Base-by-base conservation (phyloP, 352 stramenopile genomes). In the Globisporangium solare region DNA sequence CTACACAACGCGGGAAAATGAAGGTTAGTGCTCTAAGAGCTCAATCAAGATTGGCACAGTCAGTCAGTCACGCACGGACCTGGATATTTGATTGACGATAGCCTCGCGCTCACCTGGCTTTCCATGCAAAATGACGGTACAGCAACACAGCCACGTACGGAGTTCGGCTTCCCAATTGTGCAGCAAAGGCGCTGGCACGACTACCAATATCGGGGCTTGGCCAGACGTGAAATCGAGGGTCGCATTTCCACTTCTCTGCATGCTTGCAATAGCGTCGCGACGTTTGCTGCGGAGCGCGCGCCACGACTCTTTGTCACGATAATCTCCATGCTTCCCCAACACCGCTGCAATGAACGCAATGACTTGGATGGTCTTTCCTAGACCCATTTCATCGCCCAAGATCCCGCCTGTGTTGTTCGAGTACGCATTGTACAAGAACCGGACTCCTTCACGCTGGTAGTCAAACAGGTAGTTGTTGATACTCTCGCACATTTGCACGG, bases 121-220 rank as follows among this genome's bases (percentile, higher is more conserved):
- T 3, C 83, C 83, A 27, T 83, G 70, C 10, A 92, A 58, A 47
- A 90, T 81, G 1, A 86, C 70, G 7, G 79, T 82, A 11, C 56
- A 71, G 31, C 77, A 88, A 20, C 76, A 84, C 64, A 92, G 79
- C 96, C 85, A 99, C n/a, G 92, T 71, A 58, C 98, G 98, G 32
- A 99, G 86, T 69, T 99, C 97, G 17, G 91, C 90, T 63, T 99
- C 97, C 97, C 97, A 99, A 63, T 99, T 99, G 47, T 99, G 86
- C 15, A 99, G 85, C 59, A 97, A 93, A 13, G 88, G 98, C 35
- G 96, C 99, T 22, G 97, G 97, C 7, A 99, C 97, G 39, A 99
- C 86, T 51, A 99, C 95, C 32, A 99, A 78, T 67, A 99, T 96
- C 41, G 97, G 97, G 11, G 63, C 60, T n/a, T 69, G 52, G 15